A percentile compares a stretch with the other conserved stretches of the same genome.
Conservation (phyloP, 1,284 basidiomycete species). For the Cryptococcus deneoformans region DNA sequence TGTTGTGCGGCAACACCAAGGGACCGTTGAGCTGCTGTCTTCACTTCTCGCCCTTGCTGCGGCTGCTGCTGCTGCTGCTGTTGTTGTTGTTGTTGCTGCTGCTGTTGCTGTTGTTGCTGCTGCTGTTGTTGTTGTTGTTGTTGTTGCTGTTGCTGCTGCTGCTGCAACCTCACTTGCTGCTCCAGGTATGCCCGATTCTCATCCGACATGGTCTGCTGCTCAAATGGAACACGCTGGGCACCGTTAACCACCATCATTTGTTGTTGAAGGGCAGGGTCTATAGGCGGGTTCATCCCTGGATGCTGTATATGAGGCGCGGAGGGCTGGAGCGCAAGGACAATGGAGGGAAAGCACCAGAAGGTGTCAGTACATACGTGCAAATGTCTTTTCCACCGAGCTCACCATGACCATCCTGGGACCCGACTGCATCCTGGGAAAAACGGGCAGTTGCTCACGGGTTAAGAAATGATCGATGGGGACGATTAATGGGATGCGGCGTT, state of each 20-base stretch:
- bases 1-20: conserved; percentile 13
- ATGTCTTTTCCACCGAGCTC: not conserved
- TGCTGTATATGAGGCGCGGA: conserved; percentile 14
- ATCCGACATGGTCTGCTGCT: conserved; percentile 6
- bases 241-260: conserved; percentile 15
- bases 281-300: conserved; percentile 10
- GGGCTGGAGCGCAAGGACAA: conserved; percentile 1
- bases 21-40: conserved; percentile 11
- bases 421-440: conserved; percentile 8
- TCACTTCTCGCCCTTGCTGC: conserved; percentile 12
- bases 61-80: conserved; percentile 14
- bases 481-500: too few relatives aligned
- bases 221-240: conserved; percentile 2
- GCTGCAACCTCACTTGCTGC: conserved; percentile 12
- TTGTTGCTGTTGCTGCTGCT: not conserved
- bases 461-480: too few relatives aligned
- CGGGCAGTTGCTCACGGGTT: too few relatives aligned
- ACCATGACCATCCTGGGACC: conserved; percentile 17
- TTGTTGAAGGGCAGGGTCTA: conserved; percentile 9
- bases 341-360: too few relatives aligned
- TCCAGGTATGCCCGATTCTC: conserved; percentile 10
- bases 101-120: not conserved
- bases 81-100: conserved; percentile 10
- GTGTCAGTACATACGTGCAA: not conserved
- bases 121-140: too few relatives aligned